Conservation (phyloP, 2,329 filamentous ascomycete genomes). For the Pleomassaria siparia region DNA sequence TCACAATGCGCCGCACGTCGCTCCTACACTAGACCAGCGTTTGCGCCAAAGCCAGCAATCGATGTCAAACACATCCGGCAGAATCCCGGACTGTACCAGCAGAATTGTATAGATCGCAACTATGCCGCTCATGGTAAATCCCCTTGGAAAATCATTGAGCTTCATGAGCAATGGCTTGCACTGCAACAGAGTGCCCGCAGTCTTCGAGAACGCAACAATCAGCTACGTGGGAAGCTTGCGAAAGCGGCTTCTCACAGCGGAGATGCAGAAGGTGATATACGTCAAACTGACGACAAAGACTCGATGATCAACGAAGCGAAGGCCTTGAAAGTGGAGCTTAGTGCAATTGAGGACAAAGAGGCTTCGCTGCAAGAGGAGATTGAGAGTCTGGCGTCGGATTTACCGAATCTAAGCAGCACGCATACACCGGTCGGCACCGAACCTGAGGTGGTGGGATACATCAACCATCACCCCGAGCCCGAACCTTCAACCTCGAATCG, state of each 20-base stretch:
- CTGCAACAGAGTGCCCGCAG: conserved; percentile 62
- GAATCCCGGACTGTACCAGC: conserved; percentile 75
- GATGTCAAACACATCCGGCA: conserved; percentile 90
- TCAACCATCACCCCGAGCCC: conserved; percentile 68
- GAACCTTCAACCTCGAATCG: conserved; percentile 41
- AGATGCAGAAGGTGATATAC: conserved; percentile 30
- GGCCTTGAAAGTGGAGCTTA: conserved; percentile 63
- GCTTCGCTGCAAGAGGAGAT: conserved; percentile 65
- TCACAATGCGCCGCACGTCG: conserved; percentile 42
- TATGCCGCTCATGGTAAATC: conserved; percentile 62
- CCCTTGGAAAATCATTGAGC: conserved; percentile 55
- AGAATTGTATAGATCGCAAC: conserved; percentile 84
- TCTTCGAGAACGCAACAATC: conserved; percentile 68
- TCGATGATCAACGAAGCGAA: conserved; percentile 65
- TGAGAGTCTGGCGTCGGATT: conserved; percentile 69
- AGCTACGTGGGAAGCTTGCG: conserved; percentile 56
- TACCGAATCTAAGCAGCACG: conserved; percentile 83
- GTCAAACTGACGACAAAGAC: conserved; percentile 47
- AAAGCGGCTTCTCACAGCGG: conserved; percentile 42
- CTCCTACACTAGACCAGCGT: conserved; percentile 60
- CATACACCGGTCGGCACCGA: conserved; percentile 72
- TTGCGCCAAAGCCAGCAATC: conserved; percentile 75
- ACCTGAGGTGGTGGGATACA: conserved; percentile 69
- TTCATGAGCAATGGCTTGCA: conserved; percentile 49
- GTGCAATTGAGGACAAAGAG: conserved; percentile 63